These are phyloP conservation scores for Raffaelea arxii DNA, from an alignment of 2,329 filamentous ascomycete species.

Conservation along the genomic window DNA sequence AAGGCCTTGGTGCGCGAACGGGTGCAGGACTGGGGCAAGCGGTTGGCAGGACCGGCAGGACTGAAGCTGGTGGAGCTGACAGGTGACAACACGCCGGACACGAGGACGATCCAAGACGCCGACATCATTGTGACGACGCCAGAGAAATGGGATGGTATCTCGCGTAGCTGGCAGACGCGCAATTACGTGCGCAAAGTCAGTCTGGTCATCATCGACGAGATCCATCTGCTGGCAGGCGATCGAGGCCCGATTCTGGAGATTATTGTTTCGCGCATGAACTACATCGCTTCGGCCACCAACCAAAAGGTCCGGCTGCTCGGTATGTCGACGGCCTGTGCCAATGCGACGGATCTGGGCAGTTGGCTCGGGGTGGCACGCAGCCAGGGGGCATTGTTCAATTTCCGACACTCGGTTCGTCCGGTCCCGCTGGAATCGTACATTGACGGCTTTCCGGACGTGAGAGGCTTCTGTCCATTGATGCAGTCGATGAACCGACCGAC, in stretches of 20 bases:
- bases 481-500: conserved; percentile 98
- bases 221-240: conserved; percentile 92
- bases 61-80: conserved; percentile 91
- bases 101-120: conserved; percentile 85
- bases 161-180: conserved; percentile 95
- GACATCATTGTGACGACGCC: conserved; percentile 98
- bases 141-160: conserved; percentile 99
- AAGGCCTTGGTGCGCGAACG: conserved; percentile 94
- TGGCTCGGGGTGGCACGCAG: conserved; percentile 91
- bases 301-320: conserved; percentile 81
- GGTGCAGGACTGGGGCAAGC: conserved; percentile 85
- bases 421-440: conserved; percentile 96
- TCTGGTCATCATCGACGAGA: conserved; percentile 96
- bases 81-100: conserved; percentile 91
- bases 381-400: conserved; percentile 72
- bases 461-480: conserved; percentile 96
- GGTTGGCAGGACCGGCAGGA: conserved; percentile 73
- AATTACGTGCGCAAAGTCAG: conserved; percentile 92
- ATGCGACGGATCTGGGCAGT: conserved; percentile 85
- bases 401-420: conserved; percentile 90
- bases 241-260: conserved; percentile 97
- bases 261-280: conserved; percentile 92
- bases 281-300: conserved; percentile 90
- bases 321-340: conserved; percentile 99
- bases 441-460: conserved; percentile 89